Evolutionary conservation across 495 filamentous ascomycete genomes (phyloP), one percentile per base, ranked within the genome.

Genomic region (Margaritispora aquatica): DNA sequence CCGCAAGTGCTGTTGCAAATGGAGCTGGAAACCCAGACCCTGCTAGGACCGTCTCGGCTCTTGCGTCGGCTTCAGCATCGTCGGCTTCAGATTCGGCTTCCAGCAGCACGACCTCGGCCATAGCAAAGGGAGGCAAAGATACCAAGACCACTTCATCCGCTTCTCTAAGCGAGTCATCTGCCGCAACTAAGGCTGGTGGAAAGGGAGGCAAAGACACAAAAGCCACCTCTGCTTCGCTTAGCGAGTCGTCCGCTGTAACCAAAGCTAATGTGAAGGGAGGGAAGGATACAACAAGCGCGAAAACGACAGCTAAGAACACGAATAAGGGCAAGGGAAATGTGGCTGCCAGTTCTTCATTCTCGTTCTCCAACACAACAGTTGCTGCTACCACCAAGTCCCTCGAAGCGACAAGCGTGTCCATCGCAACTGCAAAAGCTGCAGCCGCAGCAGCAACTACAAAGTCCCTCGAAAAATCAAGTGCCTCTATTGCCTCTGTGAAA

Each of bases 1-100:
- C 58, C 0, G 34, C 46, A 7, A 27, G 17, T 9, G 62, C 53
- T 17, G 61, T 59, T n/a, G 46, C 49, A 11, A 34, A 38, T 23
- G 55, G 60, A n/a, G 31, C 59, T 27, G 29, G 26, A 19, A 19
- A 21, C 2, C 26, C 57, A 23, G 58, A 49, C 21, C 24, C 36
- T 20, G 23, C 36, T 0, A 21, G 8, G 10, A 29, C 52, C 11
- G 51, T 44, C 38, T 44, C 55, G 8, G 46, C 57, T 29, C 19
- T 38, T 13, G 23, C 58, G 7, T 19, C 41, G 13, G 3, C 36
- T 11, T 60, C 58, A 2, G 10, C 61, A 51, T 47, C 54, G 10
- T n/a, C 17, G 15, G 19, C 10, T 17, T 8, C 7, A 15, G 29
- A 34, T 34, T 5, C 21, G 2, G 19, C 22, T 4, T 21, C 47